Evolutionary conservation across 768 basidiomycete genomes (phyloP).

Genomic region (Mycena sanguinolenta): DNA sequence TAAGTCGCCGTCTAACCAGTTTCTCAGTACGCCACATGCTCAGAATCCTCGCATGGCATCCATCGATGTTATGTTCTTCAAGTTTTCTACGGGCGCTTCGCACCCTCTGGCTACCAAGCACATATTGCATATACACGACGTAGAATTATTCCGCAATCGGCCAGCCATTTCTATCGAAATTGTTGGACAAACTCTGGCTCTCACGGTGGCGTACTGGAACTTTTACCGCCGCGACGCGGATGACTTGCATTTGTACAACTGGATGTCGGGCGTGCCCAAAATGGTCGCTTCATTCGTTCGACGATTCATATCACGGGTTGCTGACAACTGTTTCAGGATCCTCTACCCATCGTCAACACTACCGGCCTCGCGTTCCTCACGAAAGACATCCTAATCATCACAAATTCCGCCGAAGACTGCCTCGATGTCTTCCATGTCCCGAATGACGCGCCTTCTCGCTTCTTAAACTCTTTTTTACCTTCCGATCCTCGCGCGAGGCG

Average conservation of each 20-base stretch:
- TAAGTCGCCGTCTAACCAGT: not conserved
- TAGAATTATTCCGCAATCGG: not conserved
- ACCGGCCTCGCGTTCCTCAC: constrained; percentile 26
- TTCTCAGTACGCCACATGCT: constrained; percentile 1
- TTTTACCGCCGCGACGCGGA: not conserved
- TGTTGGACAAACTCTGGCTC: constrained; percentile 16
- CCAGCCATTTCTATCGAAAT: constrained; percentile 12
- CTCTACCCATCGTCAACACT: not conserved
- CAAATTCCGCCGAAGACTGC: not conserved
- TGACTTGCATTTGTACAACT: constrained; percentile 16
- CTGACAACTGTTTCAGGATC: constrained; percentile 3
- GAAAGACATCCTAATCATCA: constrained; percentile 3
- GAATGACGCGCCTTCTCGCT: not conserved
- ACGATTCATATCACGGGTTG: too few species aligned
- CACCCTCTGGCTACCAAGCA: constrained; percentile 21
- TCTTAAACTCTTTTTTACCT: not conserved
- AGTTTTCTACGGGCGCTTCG: constrained; percentile 22
- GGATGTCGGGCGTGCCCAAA: not conserved
- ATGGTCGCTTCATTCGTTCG: not conserved
- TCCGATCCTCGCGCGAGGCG: constrained; percentile 5
- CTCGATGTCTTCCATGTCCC: constrained; percentile 25
- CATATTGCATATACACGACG: constrained; percentile 7
- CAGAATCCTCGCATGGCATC: not conserved
- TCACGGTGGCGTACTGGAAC: constrained; percentile 15
- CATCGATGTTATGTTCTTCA: constrained; percentile 11